Evolutionary conservation across 192 early-diverging fungal species (phyloP).

Genomic region (Funneliformis geosporum): DNA sequence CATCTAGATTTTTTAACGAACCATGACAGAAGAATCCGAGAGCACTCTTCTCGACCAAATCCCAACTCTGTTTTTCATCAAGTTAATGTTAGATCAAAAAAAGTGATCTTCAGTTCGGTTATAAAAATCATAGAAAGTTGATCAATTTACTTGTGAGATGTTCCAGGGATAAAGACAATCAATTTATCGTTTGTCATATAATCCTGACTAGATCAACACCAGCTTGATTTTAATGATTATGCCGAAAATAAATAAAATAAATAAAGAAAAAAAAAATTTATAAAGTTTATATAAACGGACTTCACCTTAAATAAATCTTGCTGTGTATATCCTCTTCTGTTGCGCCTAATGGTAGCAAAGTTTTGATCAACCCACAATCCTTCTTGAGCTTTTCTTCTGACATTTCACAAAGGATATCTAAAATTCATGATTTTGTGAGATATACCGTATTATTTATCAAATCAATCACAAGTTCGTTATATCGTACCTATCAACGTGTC

Average conservation of each 20-base stretch:
- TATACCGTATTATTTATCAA: background rate
- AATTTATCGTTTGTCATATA: constrained; percentile 23
- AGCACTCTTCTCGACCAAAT: constrained; percentile 23
- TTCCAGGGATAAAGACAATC: constrained; percentile 30
- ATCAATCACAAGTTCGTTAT: background rate
- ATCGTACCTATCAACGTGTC: constrained; percentile 8
- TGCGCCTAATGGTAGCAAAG: background rate
- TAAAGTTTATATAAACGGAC: background rate
- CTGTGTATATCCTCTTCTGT: constrained; percentile 19
- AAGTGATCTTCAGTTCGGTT: background rate
- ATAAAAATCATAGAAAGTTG: background rate
- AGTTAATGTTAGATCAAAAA: background rate
- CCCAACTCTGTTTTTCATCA: background rate
- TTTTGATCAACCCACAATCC: background rate
- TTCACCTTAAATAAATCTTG: constrained; percentile 23
- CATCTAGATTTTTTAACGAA: background rate
- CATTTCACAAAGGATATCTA: background rate
- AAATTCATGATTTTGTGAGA: background rate
- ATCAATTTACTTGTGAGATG: constrained; percentile 11
- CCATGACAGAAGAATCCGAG: background rate
- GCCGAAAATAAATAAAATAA: background rate
- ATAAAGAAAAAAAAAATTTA: too few relatives aligned
- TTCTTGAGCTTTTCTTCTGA: background rate
- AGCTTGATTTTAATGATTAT: background rate
- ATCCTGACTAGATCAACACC: constrained; percentile 17